A percentile compares a stretch with the other conserved stretches of the same genome.
phyloP scores from a whole-genome alignment of 164 flowering plant species.

The Aristolochia fimbriata region DNA sequence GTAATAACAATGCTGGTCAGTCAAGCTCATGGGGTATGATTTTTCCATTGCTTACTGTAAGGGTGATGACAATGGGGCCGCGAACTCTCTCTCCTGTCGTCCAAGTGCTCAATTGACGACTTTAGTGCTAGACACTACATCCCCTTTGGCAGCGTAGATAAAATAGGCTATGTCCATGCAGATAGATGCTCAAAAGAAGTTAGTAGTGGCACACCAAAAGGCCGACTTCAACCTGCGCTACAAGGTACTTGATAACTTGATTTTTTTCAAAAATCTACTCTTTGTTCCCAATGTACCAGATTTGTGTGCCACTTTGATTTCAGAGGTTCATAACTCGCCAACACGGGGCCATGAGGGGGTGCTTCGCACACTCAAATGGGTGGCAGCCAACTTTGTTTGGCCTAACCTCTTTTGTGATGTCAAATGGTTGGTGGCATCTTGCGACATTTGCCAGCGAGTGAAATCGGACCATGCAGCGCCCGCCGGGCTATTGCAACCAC shows the following conservation, averaged over 20 bases:
- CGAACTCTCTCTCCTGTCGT: too few relatives aligned
- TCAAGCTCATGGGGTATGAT: not conserved
- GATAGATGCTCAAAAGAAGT: too few relatives aligned
- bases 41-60: not conserved
- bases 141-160: too few relatives aligned
- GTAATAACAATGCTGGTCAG: not conserved
- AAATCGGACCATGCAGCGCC: not conserved
- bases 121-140: too few relatives aligned
- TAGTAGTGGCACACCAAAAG: not conserved
- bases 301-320: not conserved
- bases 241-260: not conserved
- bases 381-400: not conserved
- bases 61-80: too few relatives aligned
- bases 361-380: not conserved
- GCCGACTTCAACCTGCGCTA: not conserved
- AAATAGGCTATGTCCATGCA: too few relatives aligned
- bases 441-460: conserved; percentile 4
- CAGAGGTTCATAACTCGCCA: not conserved
- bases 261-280: too few relatives aligned
- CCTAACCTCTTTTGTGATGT: not conserved
- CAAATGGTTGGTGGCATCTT: too few relatives aligned
- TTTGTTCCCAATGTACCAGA: not conserved
- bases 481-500: conserved; percentile 6
- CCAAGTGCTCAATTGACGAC: too few relatives aligned
- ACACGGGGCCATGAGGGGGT: not conserved